Evolutionary conservation across 495 filamentous ascomycete genomes (phyloP).

Genomic region (Acidiella bohemica): DNA sequence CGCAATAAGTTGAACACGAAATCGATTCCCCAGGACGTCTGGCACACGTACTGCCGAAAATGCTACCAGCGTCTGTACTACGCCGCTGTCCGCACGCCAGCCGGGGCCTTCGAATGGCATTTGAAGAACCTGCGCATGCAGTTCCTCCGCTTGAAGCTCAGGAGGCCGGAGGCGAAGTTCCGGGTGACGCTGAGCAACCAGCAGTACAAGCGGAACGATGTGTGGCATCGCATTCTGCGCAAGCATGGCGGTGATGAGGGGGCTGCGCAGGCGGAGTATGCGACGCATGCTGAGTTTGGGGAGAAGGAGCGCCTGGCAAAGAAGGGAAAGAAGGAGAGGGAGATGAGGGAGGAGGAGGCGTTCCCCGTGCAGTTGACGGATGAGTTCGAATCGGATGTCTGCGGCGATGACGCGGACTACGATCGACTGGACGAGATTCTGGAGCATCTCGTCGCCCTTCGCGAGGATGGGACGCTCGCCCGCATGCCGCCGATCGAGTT

Average conservation of each 20-base stretch:
- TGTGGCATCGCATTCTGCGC: not conserved
- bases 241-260: not conserved
- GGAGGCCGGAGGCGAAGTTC: constrained; percentile 16
- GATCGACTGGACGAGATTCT: constrained; percentile 4
- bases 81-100: not conserved
- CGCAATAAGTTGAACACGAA: constrained; percentile 69
- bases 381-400: not conserved
- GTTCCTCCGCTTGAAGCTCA: constrained; percentile 10
- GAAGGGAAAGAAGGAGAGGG: constrained; percentile 2
- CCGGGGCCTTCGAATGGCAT: not conserved
- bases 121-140: constrained; percentile 5
- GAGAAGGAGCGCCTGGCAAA: not conserved
- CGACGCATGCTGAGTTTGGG: not conserved
- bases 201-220: not conserved
- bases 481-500: constrained; percentile 20
- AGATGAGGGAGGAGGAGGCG: constrained; percentile 3
- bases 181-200: constrained; percentile 8
- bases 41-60: constrained; percentile 58
- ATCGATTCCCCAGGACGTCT: constrained; percentile 46
- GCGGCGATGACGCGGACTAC: constrained; percentile 1
- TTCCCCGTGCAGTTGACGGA: constrained; percentile 4
- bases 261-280: not conserved
- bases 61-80: constrained; percentile 50
- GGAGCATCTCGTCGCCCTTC: not conserved
- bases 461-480: not conserved